Conservation (phyloP, 2,329 filamentous ascomycete species). For the Pleomassaria siparia region DNA sequence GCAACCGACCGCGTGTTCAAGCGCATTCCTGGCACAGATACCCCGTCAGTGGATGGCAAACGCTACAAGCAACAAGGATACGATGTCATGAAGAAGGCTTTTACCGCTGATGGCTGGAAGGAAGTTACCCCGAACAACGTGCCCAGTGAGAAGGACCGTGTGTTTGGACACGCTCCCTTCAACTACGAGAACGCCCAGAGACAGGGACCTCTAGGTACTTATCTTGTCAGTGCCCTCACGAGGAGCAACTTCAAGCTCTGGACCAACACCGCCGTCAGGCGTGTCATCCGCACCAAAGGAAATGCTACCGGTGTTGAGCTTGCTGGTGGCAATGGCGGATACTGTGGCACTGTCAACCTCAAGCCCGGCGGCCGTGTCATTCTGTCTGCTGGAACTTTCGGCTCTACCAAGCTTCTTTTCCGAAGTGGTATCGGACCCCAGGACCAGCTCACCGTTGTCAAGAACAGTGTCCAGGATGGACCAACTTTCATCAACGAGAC, state of each 20-base stretch:
- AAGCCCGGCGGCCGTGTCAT: conserved; percentile 65
- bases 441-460: conserved; percentile 49
- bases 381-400: conserved; percentile 68
- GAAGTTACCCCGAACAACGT: conserved; percentile 61
- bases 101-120: conserved; percentile 63
- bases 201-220: conserved; percentile 70
- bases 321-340: conserved; percentile 63
- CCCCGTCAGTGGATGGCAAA: conserved; percentile 66
- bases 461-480: conserved; percentile 47
- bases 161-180: conserved; percentile 65
- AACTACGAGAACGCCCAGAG: conserved; percentile 69
- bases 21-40: conserved; percentile 69
- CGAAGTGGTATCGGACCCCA: conserved; percentile 68
- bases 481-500: conserved; percentile 46
- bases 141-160: conserved; percentile 65
- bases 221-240: conserved; percentile 63
- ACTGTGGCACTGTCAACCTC: conserved; percentile 62
- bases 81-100: conserved; percentile 61
- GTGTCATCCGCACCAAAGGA: conserved; percentile 64
- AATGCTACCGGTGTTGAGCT: conserved; percentile 69
- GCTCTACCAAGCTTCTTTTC: conserved; percentile 69
- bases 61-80: conserved; percentile 69
- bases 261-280: conserved; percentile 66
- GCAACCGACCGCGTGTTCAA: conserved; percentile 65
- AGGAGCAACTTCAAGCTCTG: conserved; percentile 68